A percentile compares a stretch with the other conserved stretches of the same genome.
Evolutionary conservation across 495 filamentous ascomycete genomes (phyloP).

Genomic region (Hypoxylon intermedium): DNA sequence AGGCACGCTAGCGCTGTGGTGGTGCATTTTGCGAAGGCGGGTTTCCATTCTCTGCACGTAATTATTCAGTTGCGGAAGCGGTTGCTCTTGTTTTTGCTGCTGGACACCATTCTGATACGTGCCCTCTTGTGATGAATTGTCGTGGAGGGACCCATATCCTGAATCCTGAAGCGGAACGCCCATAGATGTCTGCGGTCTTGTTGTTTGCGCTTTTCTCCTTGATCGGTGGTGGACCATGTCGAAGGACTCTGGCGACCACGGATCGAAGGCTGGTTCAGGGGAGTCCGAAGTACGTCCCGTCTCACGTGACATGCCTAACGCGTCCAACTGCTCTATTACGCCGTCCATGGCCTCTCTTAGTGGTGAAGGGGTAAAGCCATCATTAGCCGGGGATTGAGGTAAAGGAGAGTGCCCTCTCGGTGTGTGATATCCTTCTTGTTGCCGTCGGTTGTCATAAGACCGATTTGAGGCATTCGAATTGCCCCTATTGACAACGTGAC

Average conservation of each 20-base stretch:
- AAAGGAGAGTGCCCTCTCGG: conserved; percentile 60
- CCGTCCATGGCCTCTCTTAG: conserved; percentile 95
- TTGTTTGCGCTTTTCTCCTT: conserved; percentile 45
- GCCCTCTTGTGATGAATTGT: conserved; percentile 51
- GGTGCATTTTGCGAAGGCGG: conserved; percentile 74
- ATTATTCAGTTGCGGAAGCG: conserved; percentile 73
- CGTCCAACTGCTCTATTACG: conserved; percentile 94
- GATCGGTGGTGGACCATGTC: conserved; percentile 62
- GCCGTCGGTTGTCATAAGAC: conserved; percentile 44
- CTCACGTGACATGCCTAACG: conserved; percentile 73
- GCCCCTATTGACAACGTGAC: conserved; percentile 43
- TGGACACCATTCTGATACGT: conserved; percentile 50
- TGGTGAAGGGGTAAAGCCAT: conserved; percentile 86
- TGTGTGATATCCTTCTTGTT: conserved; percentile 54
- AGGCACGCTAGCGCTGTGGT: conserved; percentile 55
- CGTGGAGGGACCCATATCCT: conserved; percentile 60
- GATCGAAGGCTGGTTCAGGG: conserved; percentile 67
- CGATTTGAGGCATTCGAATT: conserved; percentile 43
- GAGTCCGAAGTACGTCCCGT: conserved; percentile 56
- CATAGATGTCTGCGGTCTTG: conserved; percentile 74
- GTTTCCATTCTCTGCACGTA: conserved; percentile 91
- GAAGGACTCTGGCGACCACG: conserved; percentile 93
- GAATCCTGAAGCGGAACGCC: conserved; percentile 68
- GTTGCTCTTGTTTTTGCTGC: conserved; percentile 58
- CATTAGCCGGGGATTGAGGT: conserved; percentile 67